phyloP scores from a whole-genome alignment of 352 stramenopile species.

The Phytopythium delawarense region DNA sequence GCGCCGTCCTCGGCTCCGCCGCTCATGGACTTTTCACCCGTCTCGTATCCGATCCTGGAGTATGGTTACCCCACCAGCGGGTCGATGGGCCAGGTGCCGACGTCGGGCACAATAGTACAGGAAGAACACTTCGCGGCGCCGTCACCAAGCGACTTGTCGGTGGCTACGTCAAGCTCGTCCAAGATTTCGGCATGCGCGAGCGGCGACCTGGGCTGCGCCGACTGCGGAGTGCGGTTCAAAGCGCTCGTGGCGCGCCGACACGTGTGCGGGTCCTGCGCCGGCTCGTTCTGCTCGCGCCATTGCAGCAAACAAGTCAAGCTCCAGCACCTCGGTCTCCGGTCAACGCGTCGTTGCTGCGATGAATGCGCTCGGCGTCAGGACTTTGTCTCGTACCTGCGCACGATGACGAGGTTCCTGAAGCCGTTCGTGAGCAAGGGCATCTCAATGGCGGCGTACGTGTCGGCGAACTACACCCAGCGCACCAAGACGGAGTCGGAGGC shows the following conservation, averaged over 20 bases:
- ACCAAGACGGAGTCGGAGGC: constrained; percentile 17
- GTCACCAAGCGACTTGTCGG: background rate
- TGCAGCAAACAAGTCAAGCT: constrained; percentile 49
- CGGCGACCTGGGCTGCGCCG: constrained; percentile 34
- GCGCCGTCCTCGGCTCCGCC: constrained; percentile 11
- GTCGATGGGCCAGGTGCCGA: constrained; percentile 3
- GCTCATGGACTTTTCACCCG: constrained; percentile 5
- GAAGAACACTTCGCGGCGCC: background rate
- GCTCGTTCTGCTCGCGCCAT: constrained; percentile 57
- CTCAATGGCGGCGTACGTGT: constrained; percentile 26
- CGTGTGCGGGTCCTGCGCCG: constrained; percentile 55
- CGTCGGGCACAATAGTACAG: background rate
- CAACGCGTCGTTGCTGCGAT: constrained; percentile 41
- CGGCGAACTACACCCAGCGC: constrained; percentile 1
- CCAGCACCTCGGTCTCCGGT: constrained; percentile 30
- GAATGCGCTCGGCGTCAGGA: constrained; percentile 51
- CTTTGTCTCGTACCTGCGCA: constrained; percentile 44
- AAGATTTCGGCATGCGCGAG: constrained; percentile 4
- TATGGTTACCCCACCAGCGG: constrained; percentile 4
- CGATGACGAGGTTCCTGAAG: constrained; percentile 30
- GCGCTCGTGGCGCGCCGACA: constrained; percentile 39
- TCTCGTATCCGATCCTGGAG: constrained; percentile 3
- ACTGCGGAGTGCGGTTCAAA: constrained; percentile 52
- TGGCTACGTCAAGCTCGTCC: constrained; percentile 13
- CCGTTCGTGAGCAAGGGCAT: constrained; percentile 24